Evolutionary conservation across 352 stramenopile genomes (phyloP).

Genomic region (Phytophthora chlamydospora): DNA sequence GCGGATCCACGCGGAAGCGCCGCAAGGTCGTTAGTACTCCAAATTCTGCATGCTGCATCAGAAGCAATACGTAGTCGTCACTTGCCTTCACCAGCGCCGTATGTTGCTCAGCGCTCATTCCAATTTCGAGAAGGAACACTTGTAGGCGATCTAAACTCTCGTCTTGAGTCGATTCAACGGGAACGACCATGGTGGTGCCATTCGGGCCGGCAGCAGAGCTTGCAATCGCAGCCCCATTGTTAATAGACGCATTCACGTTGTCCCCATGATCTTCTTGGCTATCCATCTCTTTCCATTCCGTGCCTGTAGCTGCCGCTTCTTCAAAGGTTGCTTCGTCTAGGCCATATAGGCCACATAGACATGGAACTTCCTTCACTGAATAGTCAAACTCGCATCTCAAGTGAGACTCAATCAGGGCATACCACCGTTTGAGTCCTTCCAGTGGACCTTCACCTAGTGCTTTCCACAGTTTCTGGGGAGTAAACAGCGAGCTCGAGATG

Average conservation of each 20-base stretch:
- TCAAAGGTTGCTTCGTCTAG: constrained; percentile 58
- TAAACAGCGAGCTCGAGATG: constrained; percentile 82
- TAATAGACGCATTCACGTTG: constrained; percentile 7
- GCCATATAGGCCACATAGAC: constrained; percentile 76
- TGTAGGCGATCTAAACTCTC: constrained; percentile 31
- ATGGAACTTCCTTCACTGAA: constrained; percentile 72
- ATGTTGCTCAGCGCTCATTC: constrained; percentile 60
- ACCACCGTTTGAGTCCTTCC: constrained; percentile 77
- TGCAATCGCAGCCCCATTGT: constrained; percentile 6
- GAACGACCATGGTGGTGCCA: neutral
- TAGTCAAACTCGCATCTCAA: constrained; percentile 83
- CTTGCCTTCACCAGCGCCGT: constrained; percentile 47
- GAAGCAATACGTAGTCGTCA: constrained; percentile 77
- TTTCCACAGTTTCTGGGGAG: constrained; percentile 80
- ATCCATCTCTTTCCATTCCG: constrained; percentile 13
- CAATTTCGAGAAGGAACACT: constrained; percentile 51
- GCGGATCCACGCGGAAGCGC: constrained; percentile 75
- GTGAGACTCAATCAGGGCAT: constrained; percentile 84
- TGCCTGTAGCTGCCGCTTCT: constrained; percentile 27
- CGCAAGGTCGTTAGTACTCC: constrained; percentile 54
- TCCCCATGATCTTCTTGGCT: constrained; percentile 8
- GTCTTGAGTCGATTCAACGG: constrained; percentile 2
- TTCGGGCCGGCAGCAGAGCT: constrained; percentile 1
- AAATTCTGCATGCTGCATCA: constrained; percentile 66
- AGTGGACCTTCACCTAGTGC: constrained; percentile 62